Base-by-base conservation (phyloP, 768 basidiomycete species). In the Pulveroboletus frians region DNA sequence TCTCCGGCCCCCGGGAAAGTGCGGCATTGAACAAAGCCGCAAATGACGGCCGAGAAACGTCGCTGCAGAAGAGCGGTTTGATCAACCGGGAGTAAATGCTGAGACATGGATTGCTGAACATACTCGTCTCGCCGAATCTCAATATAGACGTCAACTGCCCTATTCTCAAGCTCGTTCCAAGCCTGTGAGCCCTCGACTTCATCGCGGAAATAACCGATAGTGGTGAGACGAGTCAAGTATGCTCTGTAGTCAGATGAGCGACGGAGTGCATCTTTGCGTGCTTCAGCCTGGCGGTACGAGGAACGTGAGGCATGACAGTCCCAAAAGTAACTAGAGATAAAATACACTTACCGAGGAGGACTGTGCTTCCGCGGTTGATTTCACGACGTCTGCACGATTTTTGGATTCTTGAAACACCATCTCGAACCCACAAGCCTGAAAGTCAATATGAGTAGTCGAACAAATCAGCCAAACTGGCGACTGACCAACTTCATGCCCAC, bases 371-470 rank as follows among this genome's bases (percentile, higher is more conserved):
- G 66, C 52, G 3, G 70, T 64, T 60, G 38, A 56, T 42, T 64
- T 71, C 17, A 69, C 54, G 10, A 55, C 62, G 35, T 74, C 73
- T 49, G 70, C 69, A 36, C 80, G 79, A 40, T 76, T 72, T 66
- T 87, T 85, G 50, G 80, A 85, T 63, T 92, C 92, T 63, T 88
- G 84, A 64, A 88, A 97, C 35, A 96, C 76, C 77, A 98, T 99
- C 71, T 99, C 96, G 53, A 97, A 97, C 1, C 96, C 96, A 54
- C 91, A 91, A 2, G 92, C 84, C 86, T 94, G 60, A 39, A 43
- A 20, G 9, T 36, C 8, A n/a, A 34, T 13, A 43, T 57, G 40
- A 45, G 37, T 6, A 7, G 17, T 9, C 17, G 15, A 38, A 18
- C 7, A 18, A 21, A 46, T 29, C 36, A 5, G 13, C 3, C 40